Evolutionary conservation across 2,329 filamentous ascomycete genomes (phyloP), one percentile per base, ranked within the genome.

Genomic region (Nemania serpens): DNA sequence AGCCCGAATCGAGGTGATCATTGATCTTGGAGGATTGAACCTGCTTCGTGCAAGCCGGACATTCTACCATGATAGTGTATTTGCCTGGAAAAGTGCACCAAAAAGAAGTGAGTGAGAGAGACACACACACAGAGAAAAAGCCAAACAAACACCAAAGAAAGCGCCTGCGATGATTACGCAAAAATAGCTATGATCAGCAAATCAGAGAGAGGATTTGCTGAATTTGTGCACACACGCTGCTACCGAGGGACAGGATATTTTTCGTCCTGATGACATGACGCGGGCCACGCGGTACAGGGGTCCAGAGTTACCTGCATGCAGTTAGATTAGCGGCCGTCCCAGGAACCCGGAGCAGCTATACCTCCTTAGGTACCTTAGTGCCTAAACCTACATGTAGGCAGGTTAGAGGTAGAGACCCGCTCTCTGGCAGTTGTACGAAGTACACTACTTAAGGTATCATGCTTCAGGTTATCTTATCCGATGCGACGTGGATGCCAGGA

Each of bases 1-100:
- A 98, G 66, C 84, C 85, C 33, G 91, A 94, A 78, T 98, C 95
- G 73, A 98, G 87, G 76, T 98, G 94, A 68, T 83, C 83, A 77
- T 98, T 98, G 81, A 98, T 98, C 67, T 89, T 85, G 71, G 80
- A 79, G 66, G 88, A 78, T 66, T 85, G 88, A 70, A 95, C 91
- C 58, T 82, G 80, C 69, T 90, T 89, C 71, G 85, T 82, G 79
- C 93, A 97, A 67, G 93, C 91, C 15, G 93, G 93, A 73, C 93
- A 97, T 70, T 86, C 84, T 68, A 96, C 90, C 71, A 80, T 78
- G 58, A 59, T 74, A 65, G 48, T 17, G 1, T 29, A 52, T 15
- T 43, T 42, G 18, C 29, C 15, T 18, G 13, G 5, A 37, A 37
- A 15, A 50, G 17, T 9, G 6, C 29, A 29, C 22, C 2, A 36